Conservation (phyloP, 2,329 filamentous ascomycete species). For the Chalaropsis thielavioides region DNA sequence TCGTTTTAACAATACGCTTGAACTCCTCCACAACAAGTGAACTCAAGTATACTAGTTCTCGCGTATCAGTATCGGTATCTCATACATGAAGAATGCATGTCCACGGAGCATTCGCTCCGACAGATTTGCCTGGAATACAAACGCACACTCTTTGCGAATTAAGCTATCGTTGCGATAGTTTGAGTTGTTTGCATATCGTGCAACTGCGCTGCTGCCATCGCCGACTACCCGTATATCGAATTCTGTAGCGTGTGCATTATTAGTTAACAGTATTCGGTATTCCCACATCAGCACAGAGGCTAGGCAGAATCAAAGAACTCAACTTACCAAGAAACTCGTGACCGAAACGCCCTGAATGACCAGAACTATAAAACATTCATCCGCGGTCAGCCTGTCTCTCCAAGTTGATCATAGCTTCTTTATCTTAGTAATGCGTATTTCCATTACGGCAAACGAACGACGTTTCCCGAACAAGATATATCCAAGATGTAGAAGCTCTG, state of each 20-base stretch:
- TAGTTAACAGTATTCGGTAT: not conserved
- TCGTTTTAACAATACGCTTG: slow-evolving; percentile 91
- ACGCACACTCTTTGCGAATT: slow-evolving; percentile 96
- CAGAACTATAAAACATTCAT: slow-evolving; percentile 49
- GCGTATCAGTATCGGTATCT: not conserved
- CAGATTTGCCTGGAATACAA: not conserved
- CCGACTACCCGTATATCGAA: slow-evolving; percentile 91
- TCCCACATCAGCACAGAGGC: too few species aligned
- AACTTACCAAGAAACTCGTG: slow-evolving; percentile 85
- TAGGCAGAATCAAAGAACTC: not conserved
- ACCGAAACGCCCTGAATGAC: slow-evolving; percentile 91
- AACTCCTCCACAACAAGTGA: slow-evolving; percentile 82
- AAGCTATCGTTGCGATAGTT: slow-evolving; percentile 98
- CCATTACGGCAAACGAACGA: too few species aligned
- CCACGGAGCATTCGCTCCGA: not conserved
- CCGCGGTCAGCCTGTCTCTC: too few species aligned
- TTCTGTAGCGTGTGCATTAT: slow-evolving; percentile 38
- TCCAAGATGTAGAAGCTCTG: not conserved
- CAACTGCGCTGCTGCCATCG: slow-evolving; percentile 83
- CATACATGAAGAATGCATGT: not conserved
- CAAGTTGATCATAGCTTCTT: too few species aligned
- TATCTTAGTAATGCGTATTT: too few species aligned
- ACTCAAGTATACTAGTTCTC: slow-evolving; percentile 75
- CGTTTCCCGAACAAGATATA: not conserved
- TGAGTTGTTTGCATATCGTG: slow-evolving; percentile 96